These are phyloP conservation scores for Drosera capensis DNA, from an alignment of 148 eudicot genomes.

Conservation along the genomic window DNA sequence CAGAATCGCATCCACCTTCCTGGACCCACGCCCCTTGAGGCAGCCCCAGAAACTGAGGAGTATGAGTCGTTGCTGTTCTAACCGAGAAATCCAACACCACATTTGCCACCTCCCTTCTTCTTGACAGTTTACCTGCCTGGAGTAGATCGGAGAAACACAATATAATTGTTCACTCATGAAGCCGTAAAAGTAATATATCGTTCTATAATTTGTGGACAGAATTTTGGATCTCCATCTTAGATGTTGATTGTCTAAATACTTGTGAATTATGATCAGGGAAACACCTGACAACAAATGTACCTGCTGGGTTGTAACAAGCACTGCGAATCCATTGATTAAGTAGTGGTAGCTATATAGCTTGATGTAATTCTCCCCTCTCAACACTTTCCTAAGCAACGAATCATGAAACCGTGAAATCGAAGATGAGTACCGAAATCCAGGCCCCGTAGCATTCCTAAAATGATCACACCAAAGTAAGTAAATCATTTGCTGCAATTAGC, in stretches of 20 bases:
- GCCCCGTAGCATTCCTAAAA: conserved; percentile 48
- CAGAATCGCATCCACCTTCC: conserved; percentile 73
- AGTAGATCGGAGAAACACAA: conserved; percentile 3
- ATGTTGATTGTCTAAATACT: no score
- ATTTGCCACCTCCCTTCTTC: conserved; percentile 76
- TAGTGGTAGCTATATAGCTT: conserved; percentile 94
- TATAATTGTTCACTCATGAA: not conserved
- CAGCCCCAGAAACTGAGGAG: conserved; percentile 88
- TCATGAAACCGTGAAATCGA: no score
- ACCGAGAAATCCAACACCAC: conserved; percentile 81
- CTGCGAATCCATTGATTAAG: conserved; percentile 94
- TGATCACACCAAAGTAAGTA: conserved; percentile 4
- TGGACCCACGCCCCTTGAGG: conserved; percentile 92
- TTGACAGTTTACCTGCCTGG: conserved; percentile 66
- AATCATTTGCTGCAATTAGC: conserved; percentile 4
- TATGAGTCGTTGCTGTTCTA: conserved; percentile 79
- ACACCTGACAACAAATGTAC: no score
- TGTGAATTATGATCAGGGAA: no score
- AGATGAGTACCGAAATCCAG: conserved; percentile 21
- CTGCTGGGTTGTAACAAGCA: conserved; percentile 76
- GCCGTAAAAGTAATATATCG: not conserved
- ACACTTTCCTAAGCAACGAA: conserved; percentile 58
- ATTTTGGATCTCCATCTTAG: no score
- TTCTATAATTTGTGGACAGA: no score
- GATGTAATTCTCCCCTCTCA: conserved; percentile 69